A percentile compares a stretch with the other conserved stretches of the same genome.
phyloP scores from a whole-genome alignment of 208 protist genomes.

The Crithidia thermophila region DNA sequence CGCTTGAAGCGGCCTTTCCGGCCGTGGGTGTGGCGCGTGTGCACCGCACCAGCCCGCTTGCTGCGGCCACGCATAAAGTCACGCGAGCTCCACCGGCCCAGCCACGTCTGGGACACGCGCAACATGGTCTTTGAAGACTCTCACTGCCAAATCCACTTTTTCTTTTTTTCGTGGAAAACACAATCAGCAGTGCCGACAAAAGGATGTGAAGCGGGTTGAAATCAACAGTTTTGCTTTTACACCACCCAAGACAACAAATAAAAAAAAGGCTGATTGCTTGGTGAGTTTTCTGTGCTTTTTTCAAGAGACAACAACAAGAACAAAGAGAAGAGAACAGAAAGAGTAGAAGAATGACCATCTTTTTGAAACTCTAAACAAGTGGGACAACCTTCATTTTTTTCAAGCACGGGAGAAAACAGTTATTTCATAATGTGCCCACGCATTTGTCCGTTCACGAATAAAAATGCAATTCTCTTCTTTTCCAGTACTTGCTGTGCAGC shows the following conservation, averaged over 20 bases:
- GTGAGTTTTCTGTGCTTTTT: slow-evolving; percentile 4
- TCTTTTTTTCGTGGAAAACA: not conserved
- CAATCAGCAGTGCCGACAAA: not conserved
- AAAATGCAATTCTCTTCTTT: too few relatives aligned
- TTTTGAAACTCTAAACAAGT: too few relatives aligned
- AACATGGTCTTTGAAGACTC: too few relatives aligned
- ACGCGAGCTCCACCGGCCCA: slow-evolving; percentile 76
- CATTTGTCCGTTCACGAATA: too few relatives aligned
- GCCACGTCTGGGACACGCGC: slow-evolving; percentile 8
- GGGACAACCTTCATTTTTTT: too few relatives aligned
- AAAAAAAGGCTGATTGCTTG: not conserved
- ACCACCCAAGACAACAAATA: not conserved
- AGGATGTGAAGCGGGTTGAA: not conserved
- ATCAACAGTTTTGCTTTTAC: not conserved
- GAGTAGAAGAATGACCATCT: not conserved
- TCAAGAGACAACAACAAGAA: not conserved
- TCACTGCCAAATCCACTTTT: not conserved
- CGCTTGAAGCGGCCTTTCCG: slow-evolving; percentile 81
- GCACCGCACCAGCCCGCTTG: slow-evolving; percentile 78
- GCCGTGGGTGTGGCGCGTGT: slow-evolving; percentile 88
- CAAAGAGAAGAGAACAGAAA: not conserved
- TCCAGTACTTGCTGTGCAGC: too few relatives aligned
- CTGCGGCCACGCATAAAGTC: slow-evolving; percentile 80
- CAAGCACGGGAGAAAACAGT: too few relatives aligned
- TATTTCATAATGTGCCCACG: too few relatives aligned